Evolutionary conservation across 257 asterid genomes (phyloP).

Genomic region (Echites panduratus): DNA sequence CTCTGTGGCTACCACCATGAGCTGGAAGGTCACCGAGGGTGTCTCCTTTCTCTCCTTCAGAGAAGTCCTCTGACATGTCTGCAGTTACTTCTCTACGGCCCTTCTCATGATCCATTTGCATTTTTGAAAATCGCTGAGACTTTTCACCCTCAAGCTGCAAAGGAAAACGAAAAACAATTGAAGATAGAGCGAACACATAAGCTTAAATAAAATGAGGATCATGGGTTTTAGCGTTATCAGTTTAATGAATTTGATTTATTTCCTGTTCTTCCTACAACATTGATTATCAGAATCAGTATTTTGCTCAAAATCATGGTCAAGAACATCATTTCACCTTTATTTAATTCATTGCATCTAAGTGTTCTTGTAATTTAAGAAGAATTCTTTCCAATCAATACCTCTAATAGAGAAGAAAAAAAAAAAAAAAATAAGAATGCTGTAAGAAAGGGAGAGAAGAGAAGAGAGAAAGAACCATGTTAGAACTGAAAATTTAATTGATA

Average conservation of each 20-base stretch:
- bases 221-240: not conserved
- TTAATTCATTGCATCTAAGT: not conserved
- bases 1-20: constrained; percentile 36
- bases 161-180: constrained; percentile 1
- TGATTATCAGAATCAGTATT: not conserved
- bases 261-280: not conserved
- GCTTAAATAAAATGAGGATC: not conserved
- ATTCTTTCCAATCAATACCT: not conserved
- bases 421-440: not conserved
- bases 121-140: constrained; percentile 44
- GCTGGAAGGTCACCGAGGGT: constrained; percentile 35
- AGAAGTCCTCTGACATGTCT: constrained; percentile 70
- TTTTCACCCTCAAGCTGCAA: constrained; percentile 59
- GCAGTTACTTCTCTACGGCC: constrained; percentile 70
- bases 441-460: not conserved
- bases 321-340: not conserved
- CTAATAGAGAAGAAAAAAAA: too few relatives aligned
- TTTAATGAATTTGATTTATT: not conserved
- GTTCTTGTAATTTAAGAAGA: not conserved
- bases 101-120: constrained; percentile 44
- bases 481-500: not conserved
- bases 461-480: not conserved
- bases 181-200: not conserved
- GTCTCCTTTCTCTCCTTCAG: constrained; percentile 74
- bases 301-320: not conserved